Base-by-base conservation (phyloP, 2,329 filamentous ascomycete species). In the Aspergillus novofumigatus region DNA sequence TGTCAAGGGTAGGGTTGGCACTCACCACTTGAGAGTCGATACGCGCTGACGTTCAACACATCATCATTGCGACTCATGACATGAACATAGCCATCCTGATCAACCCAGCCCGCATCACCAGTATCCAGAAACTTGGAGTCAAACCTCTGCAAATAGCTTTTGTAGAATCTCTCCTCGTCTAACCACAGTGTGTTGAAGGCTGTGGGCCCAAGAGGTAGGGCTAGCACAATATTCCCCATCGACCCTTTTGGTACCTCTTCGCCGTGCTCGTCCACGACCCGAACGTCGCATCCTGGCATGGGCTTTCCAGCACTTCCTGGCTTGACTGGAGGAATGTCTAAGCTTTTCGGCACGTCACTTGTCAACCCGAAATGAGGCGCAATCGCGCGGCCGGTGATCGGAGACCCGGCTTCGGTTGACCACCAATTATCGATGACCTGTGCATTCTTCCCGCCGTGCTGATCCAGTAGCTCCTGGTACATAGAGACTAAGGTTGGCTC, bases 1-100 rank as follows among this genome's bases (percentile, higher is more conserved):
- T 29, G 28, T 10, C 28, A 10, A 29, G 9, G 3, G 9, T 0
- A 10, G 9, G 9, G 28, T 2, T 29, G 28, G 26, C 10, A 29
- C 28, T 29, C 9, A 29, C 28, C 28, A 29, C 28, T 96, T 61
- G 89, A 93, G 59, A 97, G 86, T 14, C 92, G 85, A 77, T 97
- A 92, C 4, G 92, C 92, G 45, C 92, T 92, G n/a, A 96, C 92
- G 69, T 97, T 97, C 69, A 97, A 92, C 57, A 97, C 88, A 72
- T 97, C 92, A 76, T 97, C 92, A 32, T 81, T 81, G 53, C 85
- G 74, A 2, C 80, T 79, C 82, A 87, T 86, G 64, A 88, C 80
- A 64, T 85, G 82, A 29, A 86, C 78, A 63, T 86, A 86, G 4
- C 83, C 84, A 45, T 93, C 87, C 14, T 82, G 72, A 69, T 97